phyloP scores from a whole-genome alignment of 805 yeast genomes.

The Metschnikowia picachoensis region DNA sequence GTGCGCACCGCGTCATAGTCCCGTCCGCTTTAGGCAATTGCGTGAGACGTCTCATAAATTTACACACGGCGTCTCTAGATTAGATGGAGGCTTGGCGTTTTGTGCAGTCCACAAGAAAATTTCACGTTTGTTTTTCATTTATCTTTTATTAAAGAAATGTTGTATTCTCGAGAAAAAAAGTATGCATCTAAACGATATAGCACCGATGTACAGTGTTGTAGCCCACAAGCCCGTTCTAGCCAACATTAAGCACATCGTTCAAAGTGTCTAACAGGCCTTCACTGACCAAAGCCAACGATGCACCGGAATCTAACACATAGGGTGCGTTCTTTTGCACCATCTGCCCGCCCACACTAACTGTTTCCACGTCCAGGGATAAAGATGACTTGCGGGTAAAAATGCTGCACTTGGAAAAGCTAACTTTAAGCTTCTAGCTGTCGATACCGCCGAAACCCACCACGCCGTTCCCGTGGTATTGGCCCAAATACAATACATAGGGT shows the following conservation, averaged over 20 bases:
- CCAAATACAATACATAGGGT: constrained; percentile 61
- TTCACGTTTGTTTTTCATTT: neutral
- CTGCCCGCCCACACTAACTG: constrained; percentile 10
- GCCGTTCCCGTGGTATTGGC: constrained; percentile 30
- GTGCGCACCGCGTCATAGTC: constrained; percentile 1
- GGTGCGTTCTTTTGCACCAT: constrained; percentile 3
- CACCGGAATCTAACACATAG: constrained; percentile 15
- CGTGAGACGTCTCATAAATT: constrained; percentile 6
- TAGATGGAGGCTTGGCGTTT: constrained; percentile 1
- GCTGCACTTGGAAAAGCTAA: constrained; percentile 7
- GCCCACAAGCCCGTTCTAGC: constrained; percentile 8
- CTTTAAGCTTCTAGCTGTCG: constrained; percentile 35
- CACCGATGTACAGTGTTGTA: constrained; percentile 1
- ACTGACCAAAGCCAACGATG: constrained; percentile 13
- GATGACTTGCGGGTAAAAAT: constrained; percentile 2
- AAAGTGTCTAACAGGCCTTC: constrained; percentile 6
- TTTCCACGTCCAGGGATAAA: constrained; percentile 7
- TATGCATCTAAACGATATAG: too few relatives aligned
- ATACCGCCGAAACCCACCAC: constrained; percentile 40
- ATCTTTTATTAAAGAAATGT: too few relatives aligned
- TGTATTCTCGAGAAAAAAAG: too few relatives aligned
- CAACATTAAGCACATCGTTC: constrained; percentile 6
- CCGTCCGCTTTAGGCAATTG: constrained; percentile 3
- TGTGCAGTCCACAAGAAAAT: neutral
- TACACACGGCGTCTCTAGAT: neutral